phyloP scores from a whole-genome alignment of 768 basidiomycete genomes.

The Pleurotus cornucopiae region DNA sequence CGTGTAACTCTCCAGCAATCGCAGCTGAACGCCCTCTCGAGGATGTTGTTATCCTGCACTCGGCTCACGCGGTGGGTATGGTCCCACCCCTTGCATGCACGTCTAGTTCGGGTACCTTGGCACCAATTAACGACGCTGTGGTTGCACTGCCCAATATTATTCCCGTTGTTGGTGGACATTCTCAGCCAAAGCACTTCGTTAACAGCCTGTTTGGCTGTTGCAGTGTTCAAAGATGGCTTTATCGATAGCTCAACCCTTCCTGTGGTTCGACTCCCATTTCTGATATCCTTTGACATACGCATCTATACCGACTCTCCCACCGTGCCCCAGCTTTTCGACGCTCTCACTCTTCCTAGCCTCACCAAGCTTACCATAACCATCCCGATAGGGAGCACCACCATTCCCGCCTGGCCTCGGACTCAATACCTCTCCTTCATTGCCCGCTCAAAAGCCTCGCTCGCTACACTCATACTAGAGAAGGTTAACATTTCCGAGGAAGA shows the following conservation, averaged over 20 bases:
- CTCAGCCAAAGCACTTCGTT: background rate
- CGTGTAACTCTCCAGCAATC: background rate
- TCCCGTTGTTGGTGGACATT: background rate
- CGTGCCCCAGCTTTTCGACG: background rate
- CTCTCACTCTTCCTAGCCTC: slow-evolving; percentile 6
- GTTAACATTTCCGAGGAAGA: slow-evolving; percentile 3
- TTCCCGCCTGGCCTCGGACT: slow-evolving; percentile 5
- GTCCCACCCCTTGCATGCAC: slow-evolving; percentile 3
- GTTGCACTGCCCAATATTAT: slow-evolving; percentile 6
- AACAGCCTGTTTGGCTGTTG: background rate
- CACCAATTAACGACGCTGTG: slow-evolving; percentile 8
- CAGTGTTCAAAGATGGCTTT: slow-evolving; percentile 3
- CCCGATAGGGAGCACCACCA: background rate
- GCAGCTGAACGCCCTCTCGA: background rate
- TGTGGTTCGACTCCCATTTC: slow-evolving; percentile 2
- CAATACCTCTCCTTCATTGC: slow-evolving; percentile 7
- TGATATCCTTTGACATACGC: slow-evolving; percentile 3
- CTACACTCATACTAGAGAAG: slow-evolving; percentile 4
- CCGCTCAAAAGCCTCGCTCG: slow-evolving; percentile 4
- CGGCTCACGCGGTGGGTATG: slow-evolving; percentile 2
- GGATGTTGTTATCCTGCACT: background rate
- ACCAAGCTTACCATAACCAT: slow-evolving; percentile 7
- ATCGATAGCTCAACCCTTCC: background rate
- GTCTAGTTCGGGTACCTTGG: background rate
- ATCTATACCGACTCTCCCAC: background rate